These are phyloP conservation scores for Puccinia polysora DNA, from an alignment of 1,284 basidiomycete genomes.

Conservation along the genomic window DNA sequence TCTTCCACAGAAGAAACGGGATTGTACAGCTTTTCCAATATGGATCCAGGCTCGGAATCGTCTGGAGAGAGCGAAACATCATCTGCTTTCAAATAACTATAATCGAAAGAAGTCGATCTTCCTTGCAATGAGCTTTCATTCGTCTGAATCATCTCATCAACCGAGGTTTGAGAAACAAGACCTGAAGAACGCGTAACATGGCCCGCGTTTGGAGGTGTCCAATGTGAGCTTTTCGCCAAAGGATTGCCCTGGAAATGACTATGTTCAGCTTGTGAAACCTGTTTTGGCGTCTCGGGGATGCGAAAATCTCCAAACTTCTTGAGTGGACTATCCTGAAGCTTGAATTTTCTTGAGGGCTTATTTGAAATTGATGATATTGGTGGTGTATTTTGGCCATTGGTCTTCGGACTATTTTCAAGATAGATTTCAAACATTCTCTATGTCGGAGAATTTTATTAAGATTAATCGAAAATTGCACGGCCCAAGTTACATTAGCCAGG, in stretches of 20 bases:
- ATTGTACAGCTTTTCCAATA: background rate
- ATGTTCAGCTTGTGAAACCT: background rate
- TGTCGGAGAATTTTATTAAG: too few relatives aligned
- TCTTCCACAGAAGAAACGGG: background rate
- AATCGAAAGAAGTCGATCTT: too few relatives aligned
- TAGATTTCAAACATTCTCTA: constrained; percentile 22
- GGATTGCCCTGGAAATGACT: background rate
- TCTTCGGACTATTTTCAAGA: constrained; percentile 14
- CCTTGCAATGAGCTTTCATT: too few relatives aligned
- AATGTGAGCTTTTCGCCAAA: background rate
- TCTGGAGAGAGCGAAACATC: background rate
- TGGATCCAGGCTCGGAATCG: background rate
- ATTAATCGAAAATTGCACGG: background rate
- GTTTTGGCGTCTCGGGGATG: constrained; percentile 3
- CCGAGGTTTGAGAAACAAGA: background rate
- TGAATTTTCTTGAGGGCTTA: background rate
- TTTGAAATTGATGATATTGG: constrained; percentile 15
- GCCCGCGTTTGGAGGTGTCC: background rate
- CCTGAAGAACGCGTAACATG: background rate
- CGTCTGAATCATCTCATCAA: too few relatives aligned
- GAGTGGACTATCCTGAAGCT: constrained; percentile 5
- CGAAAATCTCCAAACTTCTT: background rate
- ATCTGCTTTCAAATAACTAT: too few relatives aligned
- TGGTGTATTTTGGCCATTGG: background rate
- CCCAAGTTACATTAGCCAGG: too few relatives aligned